Base-by-base conservation (phyloP, 225 moss, liverwort and hornwort species). In the Straminergon stramineum region DNA sequence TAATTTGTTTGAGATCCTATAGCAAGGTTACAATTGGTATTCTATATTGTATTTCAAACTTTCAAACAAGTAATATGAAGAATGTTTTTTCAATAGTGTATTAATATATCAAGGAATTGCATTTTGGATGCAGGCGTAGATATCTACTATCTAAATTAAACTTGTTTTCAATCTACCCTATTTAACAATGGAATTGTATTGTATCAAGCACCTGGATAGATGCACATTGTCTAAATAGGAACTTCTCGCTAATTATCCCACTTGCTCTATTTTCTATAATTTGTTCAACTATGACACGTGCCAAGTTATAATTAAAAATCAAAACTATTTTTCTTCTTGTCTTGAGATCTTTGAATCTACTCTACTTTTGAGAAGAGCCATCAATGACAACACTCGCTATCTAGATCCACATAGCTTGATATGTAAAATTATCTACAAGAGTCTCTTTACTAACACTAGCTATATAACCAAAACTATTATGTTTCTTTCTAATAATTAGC, bases 191-290 rank as follows among this genome's bases (percentile, higher is more conserved):
- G 26, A 24, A 39, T 39, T 70, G 4, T 41, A 41, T 41, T 41
- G 26, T 71, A 10, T 26, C 41, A 13, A 26, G 1, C 4, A 41
- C 23, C 8, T 1, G 0, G 13, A 4, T 0, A 13, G 0, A 24
- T 70, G 70, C 7, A 39, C 24, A 71, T 41, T 26, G 26, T 41
- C 26, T 71, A 11, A 15, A 41, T 24, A 41, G 15, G 23, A n/a
- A 26, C 8, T 8, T 26, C 15, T 41, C 41, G 8, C 5, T 41
- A 24, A 24, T 15, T 24, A 26, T 41, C 13, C 24, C 8, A 26
- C 5, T 41, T 71, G 15, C 15, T 41, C 41, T 26, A 71, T 71
- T 41, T 26, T 41, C 1, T 41, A 26, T 15, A 9, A 71, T 26
- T 41, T 41, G 5, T 41, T 41, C 15, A 70, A 70, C 15, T 39